Percentiles rank a stretch among this genome's conserved stretches.
phyloP scores from a whole-genome alignment of 2,329 filamentous ascomycete species.

The Trichoderma polysporum region DNA sequence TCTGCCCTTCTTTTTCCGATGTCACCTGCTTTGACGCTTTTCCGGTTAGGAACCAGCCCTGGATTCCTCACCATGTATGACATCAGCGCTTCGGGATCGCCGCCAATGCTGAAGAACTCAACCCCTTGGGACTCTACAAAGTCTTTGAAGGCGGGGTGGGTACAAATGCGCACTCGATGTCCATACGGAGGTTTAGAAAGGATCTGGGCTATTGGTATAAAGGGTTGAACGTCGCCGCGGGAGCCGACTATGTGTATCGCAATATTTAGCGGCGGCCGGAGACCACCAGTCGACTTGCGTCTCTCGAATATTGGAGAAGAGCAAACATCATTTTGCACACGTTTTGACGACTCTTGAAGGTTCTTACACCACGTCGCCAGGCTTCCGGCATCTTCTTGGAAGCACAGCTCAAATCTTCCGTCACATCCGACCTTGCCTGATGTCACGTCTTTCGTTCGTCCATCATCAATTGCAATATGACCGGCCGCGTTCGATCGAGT shows the following conservation, averaged over 20 bases:
- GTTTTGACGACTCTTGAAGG: constrained; percentile 23
- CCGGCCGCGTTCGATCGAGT: constrained; percentile 30
- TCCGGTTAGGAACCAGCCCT: constrained; percentile 37
- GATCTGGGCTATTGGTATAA: constrained; percentile 55
- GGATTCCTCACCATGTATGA: constrained; percentile 44
- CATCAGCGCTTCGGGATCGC: constrained; percentile 52
- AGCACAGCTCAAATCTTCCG: constrained; percentile 34
- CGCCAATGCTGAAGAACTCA: constrained; percentile 59
- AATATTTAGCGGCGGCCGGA: constrained; percentile 31
- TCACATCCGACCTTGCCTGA: constrained; percentile 32
- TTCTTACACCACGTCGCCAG: constrained; percentile 31
- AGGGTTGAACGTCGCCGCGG: constrained; percentile 48
- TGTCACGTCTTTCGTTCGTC: constrained; percentile 24
- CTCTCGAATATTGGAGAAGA: not conserved
- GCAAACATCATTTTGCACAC: not conserved
- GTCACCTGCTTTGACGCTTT: constrained; percentile 39
- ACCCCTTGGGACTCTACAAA: constrained; percentile 54
- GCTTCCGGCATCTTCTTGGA: constrained; percentile 31
- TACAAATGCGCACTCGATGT: constrained; percentile 58
- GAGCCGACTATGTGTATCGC: constrained; percentile 38
- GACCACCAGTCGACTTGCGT: constrained; percentile 16
- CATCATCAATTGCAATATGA: constrained; percentile 29
- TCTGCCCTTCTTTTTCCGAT: constrained; percentile 36
- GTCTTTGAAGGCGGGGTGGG: constrained; percentile 52
- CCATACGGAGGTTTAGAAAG: constrained; percentile 39